A percentile compares a stretch with the other conserved stretches of the same genome.
Conservation (phyloP, 2,329 filamentous ascomycete species). For the Myrmaecium sp. region DNA sequence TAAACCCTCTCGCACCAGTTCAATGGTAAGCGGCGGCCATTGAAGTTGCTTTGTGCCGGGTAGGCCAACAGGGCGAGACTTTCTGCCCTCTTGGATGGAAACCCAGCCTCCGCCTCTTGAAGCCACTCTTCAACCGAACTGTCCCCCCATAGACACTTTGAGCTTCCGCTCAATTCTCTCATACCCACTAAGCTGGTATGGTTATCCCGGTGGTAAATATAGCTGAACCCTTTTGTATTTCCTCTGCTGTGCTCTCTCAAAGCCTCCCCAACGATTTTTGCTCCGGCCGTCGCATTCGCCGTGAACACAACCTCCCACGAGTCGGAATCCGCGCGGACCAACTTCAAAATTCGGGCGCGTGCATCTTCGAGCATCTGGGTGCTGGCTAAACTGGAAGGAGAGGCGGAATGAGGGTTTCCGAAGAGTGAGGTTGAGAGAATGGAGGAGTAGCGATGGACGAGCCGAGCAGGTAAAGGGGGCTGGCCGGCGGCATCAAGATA, state of each 20-base stretch:
- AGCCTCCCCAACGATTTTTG: conserved; percentile 72
- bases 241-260: conserved; percentile 50
- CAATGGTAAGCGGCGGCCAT: conserved; percentile 58
- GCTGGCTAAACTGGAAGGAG: conserved; percentile 63
- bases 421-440: conserved; percentile 66
- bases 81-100: conserved; percentile 12
- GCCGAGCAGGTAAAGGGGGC: conserved; percentile 63
- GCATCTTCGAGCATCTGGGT: conserved; percentile 60
- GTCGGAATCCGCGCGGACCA: conserved; percentile 67
- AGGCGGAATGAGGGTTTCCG: conserved; percentile 84
- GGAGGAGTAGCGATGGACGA: conserved; percentile 60
- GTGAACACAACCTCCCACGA: conserved; percentile 84
- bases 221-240: conserved; percentile 54
- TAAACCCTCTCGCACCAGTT: conserved; percentile 41
- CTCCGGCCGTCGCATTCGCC: conserved; percentile 76
- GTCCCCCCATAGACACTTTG: conserved; percentile 49
- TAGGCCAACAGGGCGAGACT: conserved; percentile 71
- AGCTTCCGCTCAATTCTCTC: conserved; percentile 47
- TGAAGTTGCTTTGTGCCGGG: conserved; percentile 86
- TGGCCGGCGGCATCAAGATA: conserved; percentile 95
- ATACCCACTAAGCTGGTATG: conserved; percentile 81
- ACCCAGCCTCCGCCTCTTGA: conserved; percentile 14
- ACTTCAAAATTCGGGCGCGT: conserved; percentile 50
- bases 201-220: conserved; percentile 65
- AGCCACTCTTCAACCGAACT: conserved; percentile 50